These are phyloP conservation scores for Grammothele lineata DNA, from an alignment of 768 basidiomycete species.

Conservation along the genomic window DNA sequence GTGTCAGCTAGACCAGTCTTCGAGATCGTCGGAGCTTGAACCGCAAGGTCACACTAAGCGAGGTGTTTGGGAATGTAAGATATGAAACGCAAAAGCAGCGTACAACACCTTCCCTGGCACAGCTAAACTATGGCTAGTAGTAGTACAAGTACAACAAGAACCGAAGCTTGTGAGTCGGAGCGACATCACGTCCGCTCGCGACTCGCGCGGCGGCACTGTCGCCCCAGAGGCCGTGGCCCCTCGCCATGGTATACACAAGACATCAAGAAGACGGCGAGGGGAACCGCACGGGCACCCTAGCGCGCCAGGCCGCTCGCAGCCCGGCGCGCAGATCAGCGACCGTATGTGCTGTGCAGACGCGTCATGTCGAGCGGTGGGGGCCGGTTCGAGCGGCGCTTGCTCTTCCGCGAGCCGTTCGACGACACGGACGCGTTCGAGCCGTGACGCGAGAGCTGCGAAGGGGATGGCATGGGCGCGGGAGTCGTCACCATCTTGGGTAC, in stretches of 20 bases:
- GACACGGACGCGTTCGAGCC: neutral
- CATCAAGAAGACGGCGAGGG: neutral
- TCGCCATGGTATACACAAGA: too few species aligned
- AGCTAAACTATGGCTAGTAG: too few species aligned
- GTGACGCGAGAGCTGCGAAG: neutral
- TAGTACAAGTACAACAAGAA: constrained; percentile 6
- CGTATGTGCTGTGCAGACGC: constrained; percentile 13
- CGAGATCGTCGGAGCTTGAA: too few species aligned
- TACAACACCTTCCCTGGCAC: too few species aligned
- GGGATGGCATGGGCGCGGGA: constrained; percentile 5
- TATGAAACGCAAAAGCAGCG: too few species aligned
- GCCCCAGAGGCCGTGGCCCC: neutral
- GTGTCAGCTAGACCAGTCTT: too few species aligned
- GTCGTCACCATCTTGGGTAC: constrained; percentile 8
- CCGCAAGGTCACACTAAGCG: too few species aligned
- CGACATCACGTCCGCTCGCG: neutral
- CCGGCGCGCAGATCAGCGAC: constrained; percentile 5
- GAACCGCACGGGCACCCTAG: neutral
- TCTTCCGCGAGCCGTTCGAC: constrained; percentile 5
- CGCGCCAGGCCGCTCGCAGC: constrained; percentile 10
- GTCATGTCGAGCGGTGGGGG: constrained; percentile 17
- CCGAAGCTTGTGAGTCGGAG: constrained; percentile 3
- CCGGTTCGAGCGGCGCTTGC: constrained; percentile 11
- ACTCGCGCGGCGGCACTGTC: constrained; percentile 12
- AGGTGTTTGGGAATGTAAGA: too few species aligned